These are phyloP conservation scores for Amanita inopinata DNA, from an alignment of 768 basidiomycete species.

Conservation along the genomic window DNA sequence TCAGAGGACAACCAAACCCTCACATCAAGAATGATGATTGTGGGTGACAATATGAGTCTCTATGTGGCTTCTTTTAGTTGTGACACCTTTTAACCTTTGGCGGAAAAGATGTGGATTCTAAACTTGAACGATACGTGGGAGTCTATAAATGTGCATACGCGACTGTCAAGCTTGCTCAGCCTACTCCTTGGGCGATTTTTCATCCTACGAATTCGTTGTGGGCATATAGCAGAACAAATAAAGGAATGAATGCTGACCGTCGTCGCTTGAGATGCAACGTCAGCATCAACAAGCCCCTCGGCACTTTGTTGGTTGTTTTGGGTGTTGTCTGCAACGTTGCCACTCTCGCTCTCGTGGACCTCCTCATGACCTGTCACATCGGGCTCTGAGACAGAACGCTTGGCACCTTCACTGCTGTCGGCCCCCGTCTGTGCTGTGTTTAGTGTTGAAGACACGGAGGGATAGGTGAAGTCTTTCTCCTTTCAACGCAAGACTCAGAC, in stretches of 20 bases:
- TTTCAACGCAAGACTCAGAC: background rate
- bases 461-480: background rate
- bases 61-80: background rate
- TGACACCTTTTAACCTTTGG: too few relatives aligned
- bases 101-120: too few relatives aligned
- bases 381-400: background rate
- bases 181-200: background rate
- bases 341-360: too few relatives aligned
- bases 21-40: background rate
- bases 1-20: constrained; percentile 13
- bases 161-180: background rate
- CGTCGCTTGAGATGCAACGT: background rate
- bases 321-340: background rate
- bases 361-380: background rate
- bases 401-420: background rate
- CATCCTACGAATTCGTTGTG: background rate
- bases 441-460: background rate
- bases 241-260: too few relatives aligned
- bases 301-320: background rate
- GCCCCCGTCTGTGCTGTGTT: background rate
- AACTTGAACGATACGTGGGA: too few relatives aligned
- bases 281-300: background rate
- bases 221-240: too few relatives aligned
- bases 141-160: too few relatives aligned
- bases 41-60: too few relatives aligned